Evolutionary conservation across 176 grass and related monocot species (phyloP), one percentile per base, ranked within the genome.

Genomic region (Avena atlantica): DNA sequence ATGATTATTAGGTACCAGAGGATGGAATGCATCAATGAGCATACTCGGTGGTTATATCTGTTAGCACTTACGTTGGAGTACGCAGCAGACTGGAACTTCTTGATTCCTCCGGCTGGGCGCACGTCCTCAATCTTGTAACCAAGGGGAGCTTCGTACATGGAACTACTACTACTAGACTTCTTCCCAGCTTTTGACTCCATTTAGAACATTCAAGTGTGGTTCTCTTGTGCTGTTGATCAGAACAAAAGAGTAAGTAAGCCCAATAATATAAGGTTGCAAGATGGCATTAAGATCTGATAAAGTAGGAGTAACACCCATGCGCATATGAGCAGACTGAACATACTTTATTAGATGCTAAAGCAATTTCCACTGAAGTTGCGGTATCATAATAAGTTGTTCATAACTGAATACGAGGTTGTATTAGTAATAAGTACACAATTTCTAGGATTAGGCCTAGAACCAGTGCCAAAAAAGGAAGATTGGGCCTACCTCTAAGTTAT

Each of bases 61-160:
- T 29, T 48, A 13, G 74, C 23, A 59, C 88, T 93, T 93, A 98
- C 92, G 96, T 98, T 98, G 88, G 96, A 98, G 86, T 98, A 98
- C 15, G 88, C 93, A 94, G 93, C 96, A 91, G 96, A 96, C 88
- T 98, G 96, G 82, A 98, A 98, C 79, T 98, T 98, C 93, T 98
- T 91, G 78, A 96, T 94, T 74, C 96, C 96, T 48, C 96, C 96
- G 72, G 87, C 86, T 3, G 96, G 96, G 82, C 96, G 92, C 76
- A 98, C 79, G 93, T 98, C 96, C 88, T 98, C 96, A 81, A 96
- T 96, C 88, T 89, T 90, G 88, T 96, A 96, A 9, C 94, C 96
- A 14, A 98, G 93, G 76, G 96, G 96, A 78, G 92, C 90, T 98
- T 98, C 96, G 90, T 96, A 94, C 83, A 85, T 88, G 53, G 56